phyloP scores from a whole-genome alignment of 2,329 filamentous ascomycete species.

The Dactylellina haptotyla region DNA sequence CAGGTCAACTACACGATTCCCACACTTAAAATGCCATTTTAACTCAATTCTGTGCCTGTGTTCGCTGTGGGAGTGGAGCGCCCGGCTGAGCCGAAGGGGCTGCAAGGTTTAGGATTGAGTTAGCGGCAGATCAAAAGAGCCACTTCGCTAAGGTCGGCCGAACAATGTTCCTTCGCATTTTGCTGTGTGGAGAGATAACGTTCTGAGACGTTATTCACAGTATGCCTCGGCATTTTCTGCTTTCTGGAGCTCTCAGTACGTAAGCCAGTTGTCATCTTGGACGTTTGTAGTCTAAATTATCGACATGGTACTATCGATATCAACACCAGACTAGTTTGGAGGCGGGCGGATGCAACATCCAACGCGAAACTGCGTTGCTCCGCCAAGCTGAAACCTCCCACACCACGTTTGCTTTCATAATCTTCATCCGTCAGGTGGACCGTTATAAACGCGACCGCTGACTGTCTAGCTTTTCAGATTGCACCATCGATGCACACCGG shows the following conservation, averaged over 20 bases:
- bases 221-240: constrained; percentile 34
- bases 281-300: not conserved
- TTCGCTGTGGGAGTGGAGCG: not conserved
- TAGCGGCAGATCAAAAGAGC: constrained; percentile 34
- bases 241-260: constrained; percentile 5
- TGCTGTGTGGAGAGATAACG: not conserved
- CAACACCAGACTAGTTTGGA: no score
- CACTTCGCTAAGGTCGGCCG: constrained; percentile 36
- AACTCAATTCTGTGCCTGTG: not conserved
- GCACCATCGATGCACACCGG: not conserved
- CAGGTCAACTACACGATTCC: not conserved
- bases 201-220: constrained; percentile 1
- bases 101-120: constrained; percentile 26
- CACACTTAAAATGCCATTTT: not conserved
- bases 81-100: constrained; percentile 43
- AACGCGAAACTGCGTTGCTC: constrained; percentile 42
- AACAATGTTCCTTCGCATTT: constrained; percentile 15
- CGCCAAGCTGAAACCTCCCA: constrained; percentile 8
- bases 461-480: not conserved
- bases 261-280: not conserved
- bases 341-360: constrained; percentile 24
- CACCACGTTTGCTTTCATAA: not conserved
- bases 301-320: not conserved
- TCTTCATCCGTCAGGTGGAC: constrained; percentile 5
- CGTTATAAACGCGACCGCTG: no score